phyloP scores from a whole-genome alignment of 2,329 filamentous ascomycete species.

The Ophiostoma piceae region DNA sequence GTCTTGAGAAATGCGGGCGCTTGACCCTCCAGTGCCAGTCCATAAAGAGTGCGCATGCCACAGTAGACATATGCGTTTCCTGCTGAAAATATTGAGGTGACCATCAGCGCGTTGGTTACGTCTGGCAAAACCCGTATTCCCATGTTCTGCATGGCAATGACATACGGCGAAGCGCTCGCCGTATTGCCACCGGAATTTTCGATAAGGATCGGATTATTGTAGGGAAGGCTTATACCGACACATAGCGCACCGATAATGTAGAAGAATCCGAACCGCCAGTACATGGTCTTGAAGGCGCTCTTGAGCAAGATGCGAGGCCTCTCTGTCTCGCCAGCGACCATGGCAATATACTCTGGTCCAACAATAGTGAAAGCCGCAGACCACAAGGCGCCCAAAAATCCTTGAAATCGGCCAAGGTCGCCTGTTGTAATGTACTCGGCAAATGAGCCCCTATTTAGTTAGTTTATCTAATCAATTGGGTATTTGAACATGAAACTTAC shows the following conservation, averaged over 20 bases:
- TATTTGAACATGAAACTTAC: no score
- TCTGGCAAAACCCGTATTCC: constrained; percentile 63
- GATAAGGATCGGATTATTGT: constrained; percentile 45
- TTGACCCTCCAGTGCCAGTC: constrained; percentile 39
- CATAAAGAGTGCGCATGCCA: constrained; percentile 39
- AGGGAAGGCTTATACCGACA: constrained; percentile 62
- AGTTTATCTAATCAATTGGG: background rate
- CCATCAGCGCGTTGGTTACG: constrained; percentile 58
- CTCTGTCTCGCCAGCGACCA: constrained; percentile 63
- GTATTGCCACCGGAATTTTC: constrained; percentile 38
- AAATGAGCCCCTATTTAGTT: constrained; percentile 36
- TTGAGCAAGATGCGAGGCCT: constrained; percentile 63
- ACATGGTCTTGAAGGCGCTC: constrained; percentile 61
- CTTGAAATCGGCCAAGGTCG: constrained; percentile 35
- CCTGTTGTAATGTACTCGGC: constrained; percentile 36
- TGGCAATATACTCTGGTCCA: constrained; percentile 59
- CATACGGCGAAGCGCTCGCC: constrained; percentile 55
- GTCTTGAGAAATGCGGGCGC: constrained; percentile 38
- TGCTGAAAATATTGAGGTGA: constrained; percentile 54
- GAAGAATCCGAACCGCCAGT: constrained; percentile 65
- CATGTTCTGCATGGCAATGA: constrained; percentile 65
- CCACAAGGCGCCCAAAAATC: constrained; percentile 32
- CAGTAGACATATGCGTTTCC: constrained; percentile 55
- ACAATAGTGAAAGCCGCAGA: constrained; percentile 39
- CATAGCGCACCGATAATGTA: constrained; percentile 61